Conservation (phyloP, 257 asterid species). For the Gynochthodes officinalis region DNA sequence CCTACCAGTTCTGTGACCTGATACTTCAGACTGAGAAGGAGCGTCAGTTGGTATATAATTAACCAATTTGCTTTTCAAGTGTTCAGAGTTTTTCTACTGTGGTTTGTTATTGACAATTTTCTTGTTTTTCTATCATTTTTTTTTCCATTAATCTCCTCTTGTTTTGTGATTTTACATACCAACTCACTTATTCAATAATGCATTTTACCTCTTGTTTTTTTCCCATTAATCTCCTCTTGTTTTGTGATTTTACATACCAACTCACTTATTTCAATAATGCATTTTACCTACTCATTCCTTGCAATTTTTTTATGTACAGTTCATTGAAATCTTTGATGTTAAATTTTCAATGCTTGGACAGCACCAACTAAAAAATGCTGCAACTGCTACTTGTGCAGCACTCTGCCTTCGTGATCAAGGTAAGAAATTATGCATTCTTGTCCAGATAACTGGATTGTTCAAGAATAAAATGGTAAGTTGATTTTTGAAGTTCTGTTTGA, state of each 20-base stretch:
- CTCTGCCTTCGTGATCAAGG: conserved; percentile 90
- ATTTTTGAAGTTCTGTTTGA: background rate
- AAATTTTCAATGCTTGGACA: conserved; percentile 69
- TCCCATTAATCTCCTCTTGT: background rate
- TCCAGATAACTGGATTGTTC: background rate
- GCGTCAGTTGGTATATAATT: conserved; percentile 47
- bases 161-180: conserved; percentile 2
- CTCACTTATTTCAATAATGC: conserved; percentile 10
- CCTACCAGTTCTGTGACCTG: conserved; percentile 72
- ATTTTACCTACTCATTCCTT: background rate
- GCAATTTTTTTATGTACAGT: conserved; percentile 46
- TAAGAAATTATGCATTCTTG: conserved; percentile 20
- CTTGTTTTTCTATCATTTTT: background rate
- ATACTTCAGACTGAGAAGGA: conserved; percentile 58
- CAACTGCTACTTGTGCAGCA: conserved; percentile 81
- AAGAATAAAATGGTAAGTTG: background rate
- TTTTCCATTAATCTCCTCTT: background rate
- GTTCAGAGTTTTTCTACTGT: background rate
- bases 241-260: conserved; percentile 2
- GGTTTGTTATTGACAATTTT: background rate
- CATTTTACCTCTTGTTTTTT: too few species aligned
- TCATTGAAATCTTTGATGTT: conserved; percentile 58
- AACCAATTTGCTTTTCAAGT: background rate
- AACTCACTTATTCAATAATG: conserved; percentile 9
- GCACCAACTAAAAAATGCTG: conserved; percentile 94